phyloP scores from a whole-genome alignment of 2,329 filamentous ascomycete species.

The Penicillium sumatraense region DNA sequence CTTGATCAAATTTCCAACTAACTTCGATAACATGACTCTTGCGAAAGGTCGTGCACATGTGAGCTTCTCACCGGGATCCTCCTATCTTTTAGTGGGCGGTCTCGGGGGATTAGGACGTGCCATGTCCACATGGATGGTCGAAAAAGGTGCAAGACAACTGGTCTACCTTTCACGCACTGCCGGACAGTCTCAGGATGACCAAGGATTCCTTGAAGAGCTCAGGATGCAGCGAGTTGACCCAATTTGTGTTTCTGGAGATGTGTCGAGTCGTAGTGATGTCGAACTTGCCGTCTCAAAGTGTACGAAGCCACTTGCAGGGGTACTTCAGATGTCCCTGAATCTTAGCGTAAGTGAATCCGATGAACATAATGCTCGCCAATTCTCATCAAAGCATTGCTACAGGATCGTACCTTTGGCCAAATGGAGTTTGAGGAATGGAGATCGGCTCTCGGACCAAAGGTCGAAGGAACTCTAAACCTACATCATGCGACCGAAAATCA shows the following conservation, averaged over 20 bases:
- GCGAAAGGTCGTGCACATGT: too few relatives aligned
- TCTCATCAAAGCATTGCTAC: neutral
- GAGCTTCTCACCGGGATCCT: neutral
- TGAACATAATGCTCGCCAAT: neutral
- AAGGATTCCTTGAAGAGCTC: neutral
- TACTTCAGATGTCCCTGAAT: neutral
- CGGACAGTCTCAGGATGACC: neutral
- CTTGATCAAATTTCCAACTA: constrained; percentile 12
- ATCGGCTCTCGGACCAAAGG: neutral
- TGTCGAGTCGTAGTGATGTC: neutral
- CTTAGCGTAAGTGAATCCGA: neutral
- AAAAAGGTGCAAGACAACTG: neutral
- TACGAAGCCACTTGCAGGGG: neutral
- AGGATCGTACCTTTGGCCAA: neutral
- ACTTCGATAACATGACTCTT: neutral
- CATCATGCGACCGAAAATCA: neutral
- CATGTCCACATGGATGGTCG: constrained; percentile 1
- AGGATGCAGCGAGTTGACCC: neutral
- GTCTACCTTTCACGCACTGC: neutral
- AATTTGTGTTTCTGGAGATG: neutral
- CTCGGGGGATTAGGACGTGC: constrained; percentile 6
- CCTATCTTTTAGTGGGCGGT: constrained; percentile 7
- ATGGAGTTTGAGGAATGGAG: neutral
- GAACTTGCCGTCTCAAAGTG: neutral
- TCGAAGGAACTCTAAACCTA: neutral